Conservation (phyloP, 805 yeast genomes). For the Saccharomycopsis lassenensis region DNA sequence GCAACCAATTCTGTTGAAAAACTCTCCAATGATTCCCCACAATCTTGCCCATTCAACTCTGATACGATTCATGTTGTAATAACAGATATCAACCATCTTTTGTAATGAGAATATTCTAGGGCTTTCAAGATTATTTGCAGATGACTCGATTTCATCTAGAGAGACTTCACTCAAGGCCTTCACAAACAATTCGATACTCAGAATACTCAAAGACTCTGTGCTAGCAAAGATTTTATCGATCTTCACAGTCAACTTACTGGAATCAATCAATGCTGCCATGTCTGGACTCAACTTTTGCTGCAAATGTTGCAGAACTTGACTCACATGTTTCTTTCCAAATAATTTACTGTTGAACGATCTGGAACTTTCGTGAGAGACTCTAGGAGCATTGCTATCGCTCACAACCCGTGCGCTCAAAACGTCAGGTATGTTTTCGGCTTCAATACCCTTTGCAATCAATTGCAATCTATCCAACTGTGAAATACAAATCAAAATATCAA, state of each 20-base stretch:
- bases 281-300: conserved; percentile 55
- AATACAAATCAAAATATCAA: conserved; percentile 64
- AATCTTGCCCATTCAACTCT: conserved; percentile 93
- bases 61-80: conserved; percentile 93
- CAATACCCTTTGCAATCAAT: conserved; percentile 77
- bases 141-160: conserved; percentile 80
- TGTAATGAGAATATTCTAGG: conserved; percentile 91
- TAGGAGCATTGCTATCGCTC: conserved; percentile 40
- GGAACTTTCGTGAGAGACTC: conserved; percentile 43
- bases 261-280: conserved; percentile 45
- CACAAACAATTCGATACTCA: conserved; percentile 79
- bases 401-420: conserved; percentile 46
- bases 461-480: conserved; percentile 90
- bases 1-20: conserved; percentile 78
- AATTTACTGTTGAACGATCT: conserved; percentile 37
- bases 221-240: conserved; percentile 83
- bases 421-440: conserved; percentile 78
- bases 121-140: conserved; percentile 65
- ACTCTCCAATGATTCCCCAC: conserved; percentile 89
- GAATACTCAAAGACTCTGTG: conserved; percentile 68
- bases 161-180: conserved; percentile 80
- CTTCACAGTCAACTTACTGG: conserved; percentile 64
- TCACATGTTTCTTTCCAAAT: conserved; percentile 26
- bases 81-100: conserved; percentile 94
- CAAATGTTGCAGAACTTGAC: too few relatives aligned